Percentiles rank a stretch among this genome's conserved stretches.
Evolutionary conservation across 805 yeast species (phyloP).

Genomic region (Torulaspora delbrueckii): DNA sequence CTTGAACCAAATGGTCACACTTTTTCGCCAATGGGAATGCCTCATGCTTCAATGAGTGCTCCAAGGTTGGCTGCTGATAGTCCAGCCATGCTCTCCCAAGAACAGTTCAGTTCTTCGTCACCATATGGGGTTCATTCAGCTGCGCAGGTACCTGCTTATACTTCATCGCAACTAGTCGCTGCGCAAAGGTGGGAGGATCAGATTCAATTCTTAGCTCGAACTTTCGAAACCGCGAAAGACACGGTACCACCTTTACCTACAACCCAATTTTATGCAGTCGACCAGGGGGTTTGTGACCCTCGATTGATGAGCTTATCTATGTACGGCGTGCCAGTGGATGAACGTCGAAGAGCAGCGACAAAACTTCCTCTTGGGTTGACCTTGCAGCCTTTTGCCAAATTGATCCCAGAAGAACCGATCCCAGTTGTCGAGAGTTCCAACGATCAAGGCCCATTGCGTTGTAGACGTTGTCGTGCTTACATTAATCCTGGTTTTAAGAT

Average conservation of each 20-base stretch:
- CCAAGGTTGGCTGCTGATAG: constrained; percentile 12
- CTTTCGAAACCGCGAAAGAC: constrained; percentile 69
- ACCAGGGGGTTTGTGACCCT: constrained; percentile 84
- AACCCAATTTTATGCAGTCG: constrained; percentile 60
- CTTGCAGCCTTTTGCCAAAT: constrained; percentile 78
- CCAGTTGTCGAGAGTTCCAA: constrained; percentile 45
- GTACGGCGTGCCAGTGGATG: constrained; percentile 77
- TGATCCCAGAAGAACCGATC: constrained; percentile 46
- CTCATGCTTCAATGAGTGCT: constrained; percentile 9
- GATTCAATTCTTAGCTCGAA: constrained; percentile 36
- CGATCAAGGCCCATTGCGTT: constrained; percentile 74
- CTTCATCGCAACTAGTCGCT: constrained; percentile 30
- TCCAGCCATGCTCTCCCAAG: constrained; percentile 12
- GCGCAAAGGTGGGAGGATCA: constrained; percentile 36
- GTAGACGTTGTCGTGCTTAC: constrained; percentile 87
- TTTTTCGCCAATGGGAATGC: constrained; percentile 13
- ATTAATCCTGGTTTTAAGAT: constrained; percentile 76
- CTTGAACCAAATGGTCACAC: constrained; percentile 10
- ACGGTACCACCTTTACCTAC: constrained; percentile 82
- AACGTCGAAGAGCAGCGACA: constrained; percentile 60
- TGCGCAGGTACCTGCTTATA: constrained; percentile 3
- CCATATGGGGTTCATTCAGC: constrained; percentile 1
- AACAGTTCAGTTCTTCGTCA: constrained; percentile 5
- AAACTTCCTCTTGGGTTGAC: constrained; percentile 78
- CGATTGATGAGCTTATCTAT: constrained; percentile 70